Percentiles rank a stretch among this genome's conserved stretches.
Evolutionary conservation across 2,329 filamentous ascomycete species (phyloP).

Genomic region (Calcarisporium arbuscula): DNA sequence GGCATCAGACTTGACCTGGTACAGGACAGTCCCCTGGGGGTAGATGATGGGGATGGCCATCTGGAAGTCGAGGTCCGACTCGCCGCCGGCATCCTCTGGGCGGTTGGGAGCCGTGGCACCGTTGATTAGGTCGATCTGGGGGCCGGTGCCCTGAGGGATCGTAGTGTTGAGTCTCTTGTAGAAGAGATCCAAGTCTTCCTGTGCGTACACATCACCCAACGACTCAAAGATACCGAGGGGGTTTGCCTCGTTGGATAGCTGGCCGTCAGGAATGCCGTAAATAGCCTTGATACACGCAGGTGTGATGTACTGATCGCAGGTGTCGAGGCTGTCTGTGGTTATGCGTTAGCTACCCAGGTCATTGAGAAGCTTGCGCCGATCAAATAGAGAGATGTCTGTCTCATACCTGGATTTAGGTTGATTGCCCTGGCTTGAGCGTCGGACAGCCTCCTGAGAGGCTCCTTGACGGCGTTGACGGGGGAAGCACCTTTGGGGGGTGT

Average conservation of each 20-base stretch:
- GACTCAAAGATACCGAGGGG: conserved; percentile 46
- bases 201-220: conserved; percentile 44
- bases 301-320: conserved; percentile 50
- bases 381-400: no score
- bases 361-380: conserved; percentile 4
- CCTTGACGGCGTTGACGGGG: no score
- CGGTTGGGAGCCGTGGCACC: conserved; percentile 9
- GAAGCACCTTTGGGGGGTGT: neutral
- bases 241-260: conserved; percentile 27
- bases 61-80: conserved; percentile 43
- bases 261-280: conserved; percentile 28
- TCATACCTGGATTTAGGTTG: no score
- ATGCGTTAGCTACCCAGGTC: neutral
- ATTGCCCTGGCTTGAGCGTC: no score
- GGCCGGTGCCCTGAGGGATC: conserved; percentile 10
- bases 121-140: conserved; percentile 9
- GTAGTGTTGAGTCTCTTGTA: conserved; percentile 31
- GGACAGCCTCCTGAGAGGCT: no score
- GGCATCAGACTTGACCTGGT: conserved; percentile 27
- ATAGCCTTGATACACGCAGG: conserved; percentile 46
- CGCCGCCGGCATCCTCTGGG: conserved; percentile 22
- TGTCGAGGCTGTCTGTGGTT: neutral
- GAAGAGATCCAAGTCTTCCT: conserved; percentile 41
- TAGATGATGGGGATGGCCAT: conserved; percentile 42
- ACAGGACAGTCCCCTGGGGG: conserved; percentile 41